Base-by-base conservation (phyloP, 148 eudicot genomes). In the Chenopodium berlandieri region DNA sequence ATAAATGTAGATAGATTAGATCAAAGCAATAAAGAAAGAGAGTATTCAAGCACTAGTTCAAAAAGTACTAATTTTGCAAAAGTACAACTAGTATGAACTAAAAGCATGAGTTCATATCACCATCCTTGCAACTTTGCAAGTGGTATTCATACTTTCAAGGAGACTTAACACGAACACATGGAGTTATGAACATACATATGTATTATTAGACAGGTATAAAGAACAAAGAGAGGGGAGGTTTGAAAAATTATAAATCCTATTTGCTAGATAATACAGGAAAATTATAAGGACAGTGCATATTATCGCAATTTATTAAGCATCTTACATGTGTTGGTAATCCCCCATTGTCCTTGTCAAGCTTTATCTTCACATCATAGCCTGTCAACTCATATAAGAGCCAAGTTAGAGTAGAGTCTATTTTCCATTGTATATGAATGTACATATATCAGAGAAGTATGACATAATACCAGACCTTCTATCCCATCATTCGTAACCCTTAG, bases 321-420 rank as follows among this genome's bases (percentile, higher is more conserved):
- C 86, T 82, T 86, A 94, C 97, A 80, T 89, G 75, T 79, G 82
- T 84, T 71, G 97, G 90, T 80, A 96, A 92, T 85, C 90, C 89
- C 22, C 75, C 78, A 32, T 75, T 66, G 71, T 87, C 88, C 83
- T 77, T 86, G 78, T 91, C 90, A 84, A 96, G 97, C 84, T 89
- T 72, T 75, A 94, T 80, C 86, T 88, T 89, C 82, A 85, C 87
- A 83, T 96, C 98, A 79, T 90, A 75, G 27, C 98, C 99, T 96
- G 89, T 82, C 30, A 86, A 56, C 75, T 82, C 76, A 79, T 19
- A 82, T 70, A 89, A 77, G 27, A 77, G 54, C 65, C 32, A 85
- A 50, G 75, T 83, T 64, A 72, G 66, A 63, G 1, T 20, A 78
- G 34, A 74, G 6, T 4, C 16, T 78, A 27, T 7, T 34, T 48